These are phyloP conservation scores for Phoenix roebelenii DNA, from an alignment of 176 grass and related monocot species.

Conservation along the genomic window DNA sequence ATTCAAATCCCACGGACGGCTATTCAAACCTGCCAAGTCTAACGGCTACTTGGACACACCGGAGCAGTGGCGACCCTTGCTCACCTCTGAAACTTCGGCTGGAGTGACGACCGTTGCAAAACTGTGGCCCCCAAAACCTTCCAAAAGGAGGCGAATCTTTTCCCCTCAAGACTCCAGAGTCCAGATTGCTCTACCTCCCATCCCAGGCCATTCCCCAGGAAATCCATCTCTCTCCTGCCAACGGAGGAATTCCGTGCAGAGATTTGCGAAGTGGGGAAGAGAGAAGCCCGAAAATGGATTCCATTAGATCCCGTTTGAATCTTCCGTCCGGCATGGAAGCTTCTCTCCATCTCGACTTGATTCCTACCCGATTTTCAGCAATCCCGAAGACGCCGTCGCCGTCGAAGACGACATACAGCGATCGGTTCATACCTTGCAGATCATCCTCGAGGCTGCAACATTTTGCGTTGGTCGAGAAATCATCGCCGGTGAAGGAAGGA, in stretches of 20 bases:
- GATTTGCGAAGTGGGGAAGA: neutral
- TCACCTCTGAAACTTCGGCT: too few species aligned
- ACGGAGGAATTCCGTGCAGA: too few species aligned
- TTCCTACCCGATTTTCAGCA: constrained; percentile 21
- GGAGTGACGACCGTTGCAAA: too few species aligned
- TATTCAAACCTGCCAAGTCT: neutral
- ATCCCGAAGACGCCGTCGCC: constrained; percentile 78
- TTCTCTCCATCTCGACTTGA: constrained; percentile 49
- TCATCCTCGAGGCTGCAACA: constrained; percentile 90
- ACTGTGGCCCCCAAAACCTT: too few species aligned
- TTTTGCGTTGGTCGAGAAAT: constrained; percentile 54
- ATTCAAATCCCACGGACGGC: neutral
- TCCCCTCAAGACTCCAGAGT: too few species aligned
- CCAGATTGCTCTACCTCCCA: too few species aligned
- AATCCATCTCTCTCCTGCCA: neutral
- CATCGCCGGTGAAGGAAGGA: constrained; percentile 34
- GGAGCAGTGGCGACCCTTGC: too few species aligned
- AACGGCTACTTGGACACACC: constrained; percentile 23
- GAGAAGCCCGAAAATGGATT: constrained; percentile 19
- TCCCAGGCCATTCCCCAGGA: neutral
- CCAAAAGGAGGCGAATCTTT: too few species aligned
- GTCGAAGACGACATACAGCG: constrained; percentile 73
- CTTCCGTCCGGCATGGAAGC: constrained; percentile 65
- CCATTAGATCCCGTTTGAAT: constrained; percentile 48
- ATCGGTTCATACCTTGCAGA: constrained; percentile 93